Base-by-base conservation (phyloP, 805 yeast genomes). In the Cyberlindnera lachancei region DNA sequence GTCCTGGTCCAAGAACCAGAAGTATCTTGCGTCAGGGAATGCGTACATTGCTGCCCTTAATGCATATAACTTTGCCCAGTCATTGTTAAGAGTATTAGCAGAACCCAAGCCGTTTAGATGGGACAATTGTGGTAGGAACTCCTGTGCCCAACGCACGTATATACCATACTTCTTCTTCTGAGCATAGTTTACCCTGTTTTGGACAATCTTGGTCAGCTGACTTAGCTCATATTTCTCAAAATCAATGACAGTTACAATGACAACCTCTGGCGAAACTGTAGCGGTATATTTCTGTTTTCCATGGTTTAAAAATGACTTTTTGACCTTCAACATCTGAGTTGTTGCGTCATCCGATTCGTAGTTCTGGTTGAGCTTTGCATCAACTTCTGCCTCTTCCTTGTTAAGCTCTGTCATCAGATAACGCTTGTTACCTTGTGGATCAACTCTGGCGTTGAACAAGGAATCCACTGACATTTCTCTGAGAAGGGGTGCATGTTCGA, bases 41-140 rank as follows among this genome's bases (percentile, higher is more conserved):
- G 95, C 92, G 54, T 73, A 74, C 79, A 90, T 76, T n/a, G 97
- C 96, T 26, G 88, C 92, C 39, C 94, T 70, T 52, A 85, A 55
- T 25, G 78, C 55, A 35, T 72, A 70, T 18, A 79, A 49, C 42
- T 78, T 73, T 20, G 75, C 69, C 92, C 94, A 83, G 18, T 65
- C 59, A 35, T 61, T 61, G 42, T 74, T 57, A n/a, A n/a, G n/a
- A n/a, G n/a, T n/a, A n/a, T n/a, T n/a, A n/a, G n/a, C n/a, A n/a
- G n/a, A n/a, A n/a, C n/a, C n/a, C n/a, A n/a, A n/a, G 40, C 59
- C 55, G 37, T 62, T 57, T 45, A 66, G 55, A 23, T 66, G 65
- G 1, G 36, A 27, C 35, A 79, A 46, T 12, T 67, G 45, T 7
- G 90, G 88, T 13, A 73, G 50, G 56, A 84, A 88, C 53, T 92